phyloP scores from a whole-genome alignment of 805 yeast genomes.

The Priceomyces carsonii region DNA sequence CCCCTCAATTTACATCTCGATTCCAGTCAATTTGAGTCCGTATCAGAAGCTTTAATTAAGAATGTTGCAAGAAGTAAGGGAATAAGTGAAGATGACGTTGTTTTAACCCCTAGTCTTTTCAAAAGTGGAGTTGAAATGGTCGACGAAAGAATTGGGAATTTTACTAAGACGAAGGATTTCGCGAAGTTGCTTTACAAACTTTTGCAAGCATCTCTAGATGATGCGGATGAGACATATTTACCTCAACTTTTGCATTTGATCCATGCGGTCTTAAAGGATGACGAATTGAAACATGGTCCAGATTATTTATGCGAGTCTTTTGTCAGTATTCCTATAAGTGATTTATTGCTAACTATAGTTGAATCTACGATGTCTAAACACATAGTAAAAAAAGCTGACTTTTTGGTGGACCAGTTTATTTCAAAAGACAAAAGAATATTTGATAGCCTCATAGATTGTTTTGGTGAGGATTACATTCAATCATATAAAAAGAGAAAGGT shows the following conservation, averaged over 20 bases:
- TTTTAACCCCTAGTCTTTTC: conserved; percentile 49
- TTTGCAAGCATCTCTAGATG: conserved; percentile 52
- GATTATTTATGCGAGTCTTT: conserved; percentile 44
- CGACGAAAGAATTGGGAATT: conserved; percentile 41
- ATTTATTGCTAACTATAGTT: conserved; percentile 51
- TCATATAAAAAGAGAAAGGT: conserved; percentile 49
- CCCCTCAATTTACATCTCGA: conserved; percentile 54
- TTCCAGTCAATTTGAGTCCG: conserved; percentile 50
- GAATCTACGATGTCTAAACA: conserved; percentile 51
- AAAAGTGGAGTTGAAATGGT: conserved; percentile 35
- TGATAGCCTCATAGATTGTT: conserved; percentile 53
- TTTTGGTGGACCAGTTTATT: conserved; percentile 52
- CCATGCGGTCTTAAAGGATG: conserved; percentile 63
- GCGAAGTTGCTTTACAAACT: conserved; percentile 59
- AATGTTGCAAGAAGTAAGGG: conserved; percentile 41
- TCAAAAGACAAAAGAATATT: conserved; percentile 49
- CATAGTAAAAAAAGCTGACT: conserved; percentile 56
- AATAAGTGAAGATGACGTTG: conserved; percentile 40
- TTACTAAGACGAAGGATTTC: conserved; percentile 53
- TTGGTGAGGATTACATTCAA: conserved; percentile 56
- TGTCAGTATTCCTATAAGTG: conserved; percentile 57
- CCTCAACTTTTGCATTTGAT: conserved; percentile 65
- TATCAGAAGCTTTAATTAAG: conserved; percentile 47
- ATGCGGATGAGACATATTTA: conserved; percentile 53
- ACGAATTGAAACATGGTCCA: conserved; percentile 43